A percentile compares a stretch with the other conserved stretches of the same genome.
Conservation (phyloP, 306 rosid genomes). For the Quercus bicolor region DNA sequence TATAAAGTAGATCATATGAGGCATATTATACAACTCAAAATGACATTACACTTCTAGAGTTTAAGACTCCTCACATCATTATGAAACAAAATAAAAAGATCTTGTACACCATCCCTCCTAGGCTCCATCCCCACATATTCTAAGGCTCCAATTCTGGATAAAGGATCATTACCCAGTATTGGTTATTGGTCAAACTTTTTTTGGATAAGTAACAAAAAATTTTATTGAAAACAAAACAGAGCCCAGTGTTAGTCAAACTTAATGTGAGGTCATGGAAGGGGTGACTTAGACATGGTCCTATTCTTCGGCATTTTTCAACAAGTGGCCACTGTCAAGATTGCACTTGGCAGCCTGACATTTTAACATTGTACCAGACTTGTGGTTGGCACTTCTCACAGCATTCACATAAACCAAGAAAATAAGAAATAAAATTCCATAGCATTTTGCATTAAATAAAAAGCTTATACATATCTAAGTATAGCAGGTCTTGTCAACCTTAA, state of each 20-base stretch:
- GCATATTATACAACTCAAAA: not conserved
- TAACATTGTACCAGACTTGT: not conserved
- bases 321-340: not conserved
- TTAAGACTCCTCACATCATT: not conserved
- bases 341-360: not conserved
- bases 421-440: too few relatives aligned
- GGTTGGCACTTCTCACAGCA: not conserved
- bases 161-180: not conserved
- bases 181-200: not conserved
- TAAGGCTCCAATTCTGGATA: not conserved
- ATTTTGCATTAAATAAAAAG: too few relatives aligned
- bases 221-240: too few relatives aligned
- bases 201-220: too few relatives aligned
- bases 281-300: not conserved
- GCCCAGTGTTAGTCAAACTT: too few relatives aligned
- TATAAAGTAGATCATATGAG: not conserved
- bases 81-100: not conserved
- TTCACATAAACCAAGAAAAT: not conserved
- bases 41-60: not conserved
- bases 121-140: not conserved
- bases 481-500: too few relatives aligned
- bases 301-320: not conserved
- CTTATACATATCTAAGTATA: too few relatives aligned
- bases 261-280: not conserved
- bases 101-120: not conserved